Evolutionary conservation across 768 basidiomycete species (phyloP).

Genomic region (Xerocomellus intermedius): DNA sequence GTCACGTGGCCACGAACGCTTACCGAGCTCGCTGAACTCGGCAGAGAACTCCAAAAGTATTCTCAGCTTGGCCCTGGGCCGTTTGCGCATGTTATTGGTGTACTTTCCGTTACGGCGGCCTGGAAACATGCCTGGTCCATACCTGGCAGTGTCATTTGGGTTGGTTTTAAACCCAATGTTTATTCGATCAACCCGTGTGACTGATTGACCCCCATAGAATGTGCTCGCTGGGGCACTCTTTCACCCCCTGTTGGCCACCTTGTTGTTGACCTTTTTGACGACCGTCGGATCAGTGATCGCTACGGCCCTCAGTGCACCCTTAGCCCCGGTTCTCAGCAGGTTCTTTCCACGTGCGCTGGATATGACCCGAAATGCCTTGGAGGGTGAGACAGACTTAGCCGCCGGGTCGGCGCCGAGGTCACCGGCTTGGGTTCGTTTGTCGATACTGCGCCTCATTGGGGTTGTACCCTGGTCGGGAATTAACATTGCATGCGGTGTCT

Average conservation of each 20-base stretch:
- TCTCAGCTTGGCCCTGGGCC: constrained; percentile 65
- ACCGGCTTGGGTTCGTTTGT: constrained; percentile 77
- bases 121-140: constrained; percentile 99
- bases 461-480: constrained; percentile 97
- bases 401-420: constrained; percentile 36
- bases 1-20: constrained; percentile 75
- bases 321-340: constrained; percentile 78
- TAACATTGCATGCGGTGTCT: constrained; percentile 94
- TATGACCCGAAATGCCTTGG: constrained; percentile 78
- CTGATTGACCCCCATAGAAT: constrained; percentile 53
- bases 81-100: constrained; percentile 74
- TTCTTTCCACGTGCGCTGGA: constrained; percentile 84
- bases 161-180: constrained; percentile 34
- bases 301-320: constrained; percentile 75
- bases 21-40: constrained; percentile 71
- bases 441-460: constrained; percentile 85
- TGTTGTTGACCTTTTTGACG: constrained; percentile 81
- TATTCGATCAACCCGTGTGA: constrained; percentile 8
- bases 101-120: constrained; percentile 78
- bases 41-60: constrained; percentile 74
- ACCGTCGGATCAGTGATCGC: constrained; percentile 84
- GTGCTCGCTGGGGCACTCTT: constrained; percentile 87
- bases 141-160: constrained; percentile 91
- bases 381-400: constrained; percentile 55
- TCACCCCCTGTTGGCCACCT: constrained; percentile 76